Evolutionary conservation across 805 yeast genomes (phyloP), one percentile per base, ranked within the genome.

Genomic region (Nematodospora valgi): DNA sequence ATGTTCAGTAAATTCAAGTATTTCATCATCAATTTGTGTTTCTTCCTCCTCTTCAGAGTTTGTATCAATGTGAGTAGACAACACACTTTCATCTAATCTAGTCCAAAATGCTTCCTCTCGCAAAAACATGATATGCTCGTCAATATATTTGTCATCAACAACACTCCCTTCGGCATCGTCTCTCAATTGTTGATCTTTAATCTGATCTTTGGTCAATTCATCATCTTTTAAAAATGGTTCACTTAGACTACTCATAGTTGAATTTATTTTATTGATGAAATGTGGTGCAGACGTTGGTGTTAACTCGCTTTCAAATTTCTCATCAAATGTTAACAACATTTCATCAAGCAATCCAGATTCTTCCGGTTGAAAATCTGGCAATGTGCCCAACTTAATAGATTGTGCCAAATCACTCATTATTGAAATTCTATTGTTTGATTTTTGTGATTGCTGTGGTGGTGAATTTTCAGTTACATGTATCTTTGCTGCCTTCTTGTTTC

Each of bases 141-240:
- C 66, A 21, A 55, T 43, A 40, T 60, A 57, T 3, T 44, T 14
- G 14, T 32, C 38, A 13, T 56, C 63, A 22, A 56, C 56, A 8
- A 48, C 39, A 43, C 45, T 30, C 7, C 13, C 7, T 10, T 13
- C 20, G n/a, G 17, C 16, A 5, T 11, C 30, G 43, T 66, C 71
- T 27, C 54, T 59, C 13, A 49, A 38, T 40, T 62, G 61, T 38
- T 59, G 70, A 40, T 66, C 70, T 23, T 51, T 55, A 34, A 66
- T 67, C 40, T 66, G 72, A 22, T 56, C 71, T 22, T 45, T 47
- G 1, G 70, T 59, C 39, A 67, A 54, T 37, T 67, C 72, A 35
- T 66, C 72, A 45, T 67, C 72, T 34, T 51, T 56, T 30, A 66
- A 52, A 39, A 67, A 63, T 23, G 54, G 53, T 22, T 51, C 57